A percentile compares a stretch with the other conserved stretches of the same genome.
Conservation (phyloP, 768 basidiomycete species). For the Tylopilus felleus region DNA sequence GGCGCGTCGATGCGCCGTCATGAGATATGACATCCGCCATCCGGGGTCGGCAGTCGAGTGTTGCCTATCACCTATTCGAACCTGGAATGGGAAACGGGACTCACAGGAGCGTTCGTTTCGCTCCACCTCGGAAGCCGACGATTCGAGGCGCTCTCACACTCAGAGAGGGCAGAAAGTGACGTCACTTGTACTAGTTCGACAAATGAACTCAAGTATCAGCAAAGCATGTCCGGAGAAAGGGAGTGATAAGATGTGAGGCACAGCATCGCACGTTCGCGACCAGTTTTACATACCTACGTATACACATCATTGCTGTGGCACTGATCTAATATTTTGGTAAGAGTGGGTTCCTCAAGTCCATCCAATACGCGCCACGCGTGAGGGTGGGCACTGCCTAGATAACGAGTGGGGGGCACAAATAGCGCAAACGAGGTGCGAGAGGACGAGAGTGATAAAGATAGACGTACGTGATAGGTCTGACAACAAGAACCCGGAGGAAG, state of each 20-base stretch:
- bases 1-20: neutral
- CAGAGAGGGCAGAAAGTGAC: neutral
- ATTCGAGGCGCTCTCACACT: neutral
- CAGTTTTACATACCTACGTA: neutral
- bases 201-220: neutral
- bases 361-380: neutral
- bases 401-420: slow-evolving; percentile 9
- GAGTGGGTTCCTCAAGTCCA: neutral
- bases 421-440: neutral
- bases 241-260: neutral
- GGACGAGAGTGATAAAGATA: neutral
- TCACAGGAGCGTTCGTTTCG: neutral
- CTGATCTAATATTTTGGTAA: neutral
- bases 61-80: neutral
- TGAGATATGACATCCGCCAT: no score
- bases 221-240: neutral
- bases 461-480: neutral
- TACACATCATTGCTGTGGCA: neutral
- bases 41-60: neutral
- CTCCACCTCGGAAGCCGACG: neutral
- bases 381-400: neutral
- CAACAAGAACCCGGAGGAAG: neutral
- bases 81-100: neutral
- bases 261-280: neutral
- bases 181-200: neutral